Percentiles rank a stretch among this genome's conserved stretches.
Evolutionary conservation across 2,329 filamentous ascomycete species (phyloP).

Genomic region (Ceratocystis diversiconidia): DNA sequence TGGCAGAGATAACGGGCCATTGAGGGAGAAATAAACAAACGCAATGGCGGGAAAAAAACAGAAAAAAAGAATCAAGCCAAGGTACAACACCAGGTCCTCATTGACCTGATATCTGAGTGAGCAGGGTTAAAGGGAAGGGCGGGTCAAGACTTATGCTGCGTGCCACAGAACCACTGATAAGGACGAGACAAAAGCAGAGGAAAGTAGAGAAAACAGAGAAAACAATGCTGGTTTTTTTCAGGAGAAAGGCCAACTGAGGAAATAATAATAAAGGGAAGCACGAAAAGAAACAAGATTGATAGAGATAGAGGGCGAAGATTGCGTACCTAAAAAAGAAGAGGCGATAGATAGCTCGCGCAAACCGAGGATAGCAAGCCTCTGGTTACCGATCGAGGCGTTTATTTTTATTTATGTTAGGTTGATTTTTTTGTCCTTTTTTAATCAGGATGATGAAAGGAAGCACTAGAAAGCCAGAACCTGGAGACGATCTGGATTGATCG

Average conservation of each 20-base stretch:
- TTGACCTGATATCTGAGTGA: neutral
- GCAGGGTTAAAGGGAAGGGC: neutral
- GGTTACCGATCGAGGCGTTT: neutral
- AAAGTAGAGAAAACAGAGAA: conserved; percentile 5
- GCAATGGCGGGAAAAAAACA: neutral
- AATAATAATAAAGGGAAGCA: neutral
- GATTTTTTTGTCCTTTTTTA: neutral
- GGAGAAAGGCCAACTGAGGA: neutral
- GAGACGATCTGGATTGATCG: neutral
- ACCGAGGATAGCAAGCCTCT: neutral
- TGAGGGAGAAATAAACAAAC: neutral
- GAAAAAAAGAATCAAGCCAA: neutral
- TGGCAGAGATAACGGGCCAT: neutral
- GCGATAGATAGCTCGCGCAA: neutral
- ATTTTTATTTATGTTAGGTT: neutral
- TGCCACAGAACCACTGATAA: conserved; percentile 9
- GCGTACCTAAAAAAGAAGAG: conserved; percentile 2
- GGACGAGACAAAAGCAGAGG: conserved; percentile 6
- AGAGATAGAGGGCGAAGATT: neutral
- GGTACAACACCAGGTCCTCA: neutral
- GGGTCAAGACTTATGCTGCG: neutral
- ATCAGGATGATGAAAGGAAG: neutral
- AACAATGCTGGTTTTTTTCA: neutral
- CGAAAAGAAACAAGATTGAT: neutral
- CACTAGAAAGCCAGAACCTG: neutral